Evolutionary conservation across 2,329 filamentous ascomycete genomes (phyloP).

Genomic region (Fusarium globosum): DNA sequence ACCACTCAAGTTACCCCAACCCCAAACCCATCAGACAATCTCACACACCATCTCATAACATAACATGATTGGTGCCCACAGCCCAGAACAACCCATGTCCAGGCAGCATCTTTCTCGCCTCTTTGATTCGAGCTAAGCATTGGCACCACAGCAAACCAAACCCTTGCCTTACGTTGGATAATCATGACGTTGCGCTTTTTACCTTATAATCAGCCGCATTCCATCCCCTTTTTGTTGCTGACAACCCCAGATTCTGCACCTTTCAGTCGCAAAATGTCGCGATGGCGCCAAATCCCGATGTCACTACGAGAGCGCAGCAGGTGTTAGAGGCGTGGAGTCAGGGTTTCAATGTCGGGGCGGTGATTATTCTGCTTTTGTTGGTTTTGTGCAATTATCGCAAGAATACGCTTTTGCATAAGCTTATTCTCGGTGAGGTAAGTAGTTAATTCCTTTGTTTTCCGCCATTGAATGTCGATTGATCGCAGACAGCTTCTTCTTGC

Average conservation of each 20-base stretch:
- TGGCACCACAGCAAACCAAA: background rate
- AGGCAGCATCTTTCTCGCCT: constrained; percentile 27
- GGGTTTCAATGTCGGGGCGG: constrained; percentile 19
- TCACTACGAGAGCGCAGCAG: constrained; percentile 22
- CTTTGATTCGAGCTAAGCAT: constrained; percentile 29
- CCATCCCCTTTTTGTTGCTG: background rate
- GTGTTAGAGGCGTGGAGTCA: constrained; percentile 32
- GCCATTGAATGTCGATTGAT: background rate
- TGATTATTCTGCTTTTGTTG: constrained; percentile 11
- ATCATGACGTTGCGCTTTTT: constrained; percentile 13
- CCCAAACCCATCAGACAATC: background rate
- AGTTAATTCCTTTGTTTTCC: background rate
- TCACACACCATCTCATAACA: background rate
- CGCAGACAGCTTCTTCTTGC: constrained; percentile 9
- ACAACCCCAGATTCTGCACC: background rate
- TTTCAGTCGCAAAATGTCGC: background rate
- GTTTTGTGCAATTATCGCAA: constrained; percentile 27
- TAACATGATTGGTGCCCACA: constrained; percentile 15
- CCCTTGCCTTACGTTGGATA: background rate
- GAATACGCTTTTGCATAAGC: constrained; percentile 27
- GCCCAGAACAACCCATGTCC: background rate
- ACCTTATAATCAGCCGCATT: background rate
- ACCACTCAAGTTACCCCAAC: background rate
- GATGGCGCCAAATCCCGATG: constrained; percentile 24
- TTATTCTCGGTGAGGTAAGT: constrained; percentile 26